Percentiles rank a stretch among this genome's conserved stretches.
Conservation (phyloP, 306 rosid species). For the Canavalia gladiata region DNA sequence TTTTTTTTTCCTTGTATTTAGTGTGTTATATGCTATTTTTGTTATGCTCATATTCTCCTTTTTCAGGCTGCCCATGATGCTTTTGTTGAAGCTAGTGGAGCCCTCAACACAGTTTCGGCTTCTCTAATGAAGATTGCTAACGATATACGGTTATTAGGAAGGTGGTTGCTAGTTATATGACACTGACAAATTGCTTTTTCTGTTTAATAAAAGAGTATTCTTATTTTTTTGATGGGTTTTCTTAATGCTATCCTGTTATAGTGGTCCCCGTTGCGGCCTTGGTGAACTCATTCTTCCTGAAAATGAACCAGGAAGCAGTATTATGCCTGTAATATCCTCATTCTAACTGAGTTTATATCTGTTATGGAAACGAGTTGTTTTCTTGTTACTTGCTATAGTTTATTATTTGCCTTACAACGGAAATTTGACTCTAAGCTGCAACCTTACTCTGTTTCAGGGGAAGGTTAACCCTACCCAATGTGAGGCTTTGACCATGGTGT, state of each 20-base stretch:
- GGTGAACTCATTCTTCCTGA: slow-evolving; percentile 99
- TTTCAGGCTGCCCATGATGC: slow-evolving; percentile 99
- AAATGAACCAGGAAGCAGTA: slow-evolving; percentile 99
- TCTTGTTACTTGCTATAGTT: slow-evolving; percentile 28
- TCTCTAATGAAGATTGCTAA: slow-evolving; percentile 96
- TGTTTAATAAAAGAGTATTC: not conserved
- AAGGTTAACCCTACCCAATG: slow-evolving; percentile 99
- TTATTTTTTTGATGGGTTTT: slow-evolving; percentile 38
- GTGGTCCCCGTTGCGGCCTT: slow-evolving; percentile 99
- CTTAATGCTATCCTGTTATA: slow-evolving; percentile 50
- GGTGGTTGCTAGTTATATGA: slow-evolving; percentile 60
- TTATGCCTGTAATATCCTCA: slow-evolving; percentile 86
- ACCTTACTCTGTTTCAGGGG: slow-evolving; percentile 73
- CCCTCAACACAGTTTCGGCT: slow-evolving; percentile 86
- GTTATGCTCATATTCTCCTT: slow-evolving; percentile 44
- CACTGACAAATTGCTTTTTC: not conserved
- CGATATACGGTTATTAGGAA: slow-evolving; percentile 94
- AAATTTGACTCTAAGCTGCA: slow-evolving; percentile 40
- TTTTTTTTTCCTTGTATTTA: slow-evolving; percentile 29
- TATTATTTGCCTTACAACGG: slow-evolving; percentile 20
- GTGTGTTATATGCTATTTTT: slow-evolving; percentile 20
- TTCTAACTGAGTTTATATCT: slow-evolving; percentile 33
- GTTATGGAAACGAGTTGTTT: slow-evolving; percentile 26
- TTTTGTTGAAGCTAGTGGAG: slow-evolving; percentile 91
- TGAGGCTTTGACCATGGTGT: slow-evolving; percentile 99